These are phyloP conservation scores for Aureobasidium namibiae DNA, from an alignment of 2,329 filamentous ascomycete species.

Conservation along the genomic window DNA sequence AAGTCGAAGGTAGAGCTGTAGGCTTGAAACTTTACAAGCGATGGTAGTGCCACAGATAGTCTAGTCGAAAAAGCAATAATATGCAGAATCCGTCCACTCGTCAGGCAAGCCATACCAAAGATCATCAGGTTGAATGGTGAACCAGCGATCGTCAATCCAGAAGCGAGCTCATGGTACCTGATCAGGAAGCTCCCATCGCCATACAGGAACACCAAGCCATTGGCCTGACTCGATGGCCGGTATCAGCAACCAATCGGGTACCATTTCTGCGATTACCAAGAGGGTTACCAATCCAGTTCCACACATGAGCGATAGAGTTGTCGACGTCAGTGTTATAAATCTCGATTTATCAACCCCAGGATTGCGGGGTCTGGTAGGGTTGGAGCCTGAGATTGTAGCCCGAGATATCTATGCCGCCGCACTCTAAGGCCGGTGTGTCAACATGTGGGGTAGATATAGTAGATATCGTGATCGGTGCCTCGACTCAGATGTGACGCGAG, in stretches of 20 bases:
- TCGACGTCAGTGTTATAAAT: conserved; percentile 10
- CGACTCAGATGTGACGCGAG: not conserved
- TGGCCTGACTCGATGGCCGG: not conserved
- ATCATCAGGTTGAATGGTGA: not conserved
- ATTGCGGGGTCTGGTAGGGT: not conserved
- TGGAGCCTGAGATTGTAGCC: not conserved
- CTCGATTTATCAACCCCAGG: conserved; percentile 2
- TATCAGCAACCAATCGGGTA: not conserved
- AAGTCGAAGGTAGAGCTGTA: not conserved
- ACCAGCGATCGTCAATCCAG: not conserved
- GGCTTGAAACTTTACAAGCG: not conserved
- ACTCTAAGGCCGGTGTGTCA: conserved; percentile 5
- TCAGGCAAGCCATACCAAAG: not conserved
- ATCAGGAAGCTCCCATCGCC: not conserved
- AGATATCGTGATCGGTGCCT: not conserved
- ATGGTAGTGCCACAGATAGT: not conserved
- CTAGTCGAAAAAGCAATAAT: not conserved
- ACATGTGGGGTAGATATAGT: not conserved
- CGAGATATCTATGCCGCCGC: not conserved
- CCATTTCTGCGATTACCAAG: not conserved
- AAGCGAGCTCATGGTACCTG: too few species aligned
- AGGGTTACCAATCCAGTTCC: not conserved
- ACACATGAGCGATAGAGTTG: not conserved
- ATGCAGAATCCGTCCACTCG: not conserved
- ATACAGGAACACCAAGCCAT: not conserved